phyloP scores from a whole-genome alignment of 768 basidiomycete genomes.

The Epithele typhae region DNA sequence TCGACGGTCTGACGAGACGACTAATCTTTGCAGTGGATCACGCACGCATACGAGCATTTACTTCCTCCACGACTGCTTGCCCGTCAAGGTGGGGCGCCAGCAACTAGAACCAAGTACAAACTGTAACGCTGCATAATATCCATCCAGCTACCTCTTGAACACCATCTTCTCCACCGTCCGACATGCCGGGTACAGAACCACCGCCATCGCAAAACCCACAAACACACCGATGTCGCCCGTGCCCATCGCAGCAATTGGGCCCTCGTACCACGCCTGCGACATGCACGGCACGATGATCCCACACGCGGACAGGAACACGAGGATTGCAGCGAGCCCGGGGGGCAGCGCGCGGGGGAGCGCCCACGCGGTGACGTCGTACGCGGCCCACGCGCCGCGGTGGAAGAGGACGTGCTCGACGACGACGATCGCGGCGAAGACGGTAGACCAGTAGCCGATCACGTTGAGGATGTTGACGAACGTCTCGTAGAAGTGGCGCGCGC shows the following conservation, averaged over 20 bases:
- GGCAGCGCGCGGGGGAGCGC: conserved; percentile 34
- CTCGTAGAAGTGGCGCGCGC: conserved; percentile 40
- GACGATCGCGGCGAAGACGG: conserved; percentile 34
- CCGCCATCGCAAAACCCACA: conserved; percentile 31
- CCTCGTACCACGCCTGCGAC: conserved; percentile 49
- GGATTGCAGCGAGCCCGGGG: conserved; percentile 35
- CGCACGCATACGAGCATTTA: conserved; percentile 9
- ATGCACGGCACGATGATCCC: conserved; percentile 43
- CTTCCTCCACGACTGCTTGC: conserved; percentile 5
- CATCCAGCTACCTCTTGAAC: conserved; percentile 2
- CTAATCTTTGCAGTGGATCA: conserved; percentile 11
- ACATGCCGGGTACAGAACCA: conserved; percentile 26
- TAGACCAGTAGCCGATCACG: conserved; percentile 44
- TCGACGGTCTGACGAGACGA: too few species aligned
- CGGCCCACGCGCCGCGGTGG: conserved; percentile 30
- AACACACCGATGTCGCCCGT: conserved; percentile 48
- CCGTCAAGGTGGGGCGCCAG: not conserved
- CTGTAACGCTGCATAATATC: not conserved
- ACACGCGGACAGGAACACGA: conserved; percentile 35
- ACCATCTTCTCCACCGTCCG: conserved; percentile 26
- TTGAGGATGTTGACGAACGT: conserved; percentile 41
- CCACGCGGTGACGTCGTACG: conserved; percentile 37
- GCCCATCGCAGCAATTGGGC: conserved; percentile 39
- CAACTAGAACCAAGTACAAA: conserved; percentile 6
- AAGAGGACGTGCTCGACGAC: conserved; percentile 42